Percentiles rank a stretch among this genome's conserved stretches.
These are phyloP conservation scores for Erysimum pusillum DNA, from an alignment of 441 rosid species.

Conservation along the genomic window DNA sequence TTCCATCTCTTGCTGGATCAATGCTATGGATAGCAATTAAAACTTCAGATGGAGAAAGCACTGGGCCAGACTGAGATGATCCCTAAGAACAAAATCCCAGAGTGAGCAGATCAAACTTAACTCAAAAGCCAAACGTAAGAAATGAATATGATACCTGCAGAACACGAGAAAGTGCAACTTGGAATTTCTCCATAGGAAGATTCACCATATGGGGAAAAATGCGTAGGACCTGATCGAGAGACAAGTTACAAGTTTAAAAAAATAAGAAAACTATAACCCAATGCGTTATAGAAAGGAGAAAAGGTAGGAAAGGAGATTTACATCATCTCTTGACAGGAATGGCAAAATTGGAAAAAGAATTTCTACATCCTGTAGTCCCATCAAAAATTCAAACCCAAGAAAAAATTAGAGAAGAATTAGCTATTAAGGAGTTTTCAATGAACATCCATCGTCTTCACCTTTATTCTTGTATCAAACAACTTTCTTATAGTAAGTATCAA, in stretches of 20 bases:
- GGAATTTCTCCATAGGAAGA: slow-evolving; percentile 90
- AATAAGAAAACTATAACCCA: slow-evolving; percentile 19
- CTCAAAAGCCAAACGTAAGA: slow-evolving; percentile 19
- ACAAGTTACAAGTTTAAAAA: slow-evolving; percentile 21
- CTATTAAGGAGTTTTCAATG: slow-evolving; percentile 32
- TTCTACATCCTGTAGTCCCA: slow-evolving; percentile 83
- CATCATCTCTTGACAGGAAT: slow-evolving; percentile 91
- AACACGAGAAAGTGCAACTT: slow-evolving; percentile 74
- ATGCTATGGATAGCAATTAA: slow-evolving; percentile 93
- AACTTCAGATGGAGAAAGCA: slow-evolving; percentile 87
- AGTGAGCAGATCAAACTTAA: slow-evolving; percentile 35
- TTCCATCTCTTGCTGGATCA: slow-evolving; percentile 90
- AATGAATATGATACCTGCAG: slow-evolving; percentile 70
- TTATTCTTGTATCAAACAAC: slow-evolving; percentile 87
- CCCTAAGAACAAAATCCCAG: slow-evolving; percentile 59
- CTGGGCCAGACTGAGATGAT: slow-evolving; percentile 74
- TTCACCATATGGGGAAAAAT: slow-evolving; percentile 79
- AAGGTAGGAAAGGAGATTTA: slow-evolving; percentile 37
- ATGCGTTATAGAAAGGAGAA: slow-evolving; percentile 19
- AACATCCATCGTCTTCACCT: slow-evolving; percentile 61
- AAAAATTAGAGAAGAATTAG: slow-evolving; percentile 46
- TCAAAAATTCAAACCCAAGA: slow-evolving; percentile 34
- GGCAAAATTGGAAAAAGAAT: slow-evolving; percentile 89
- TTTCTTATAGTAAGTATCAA: slow-evolving; percentile 80
- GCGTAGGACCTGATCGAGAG: slow-evolving; percentile 65